These are phyloP conservation scores for Sporothrix protearum DNA, from an alignment of 2,329 filamentous ascomycete species.

Conservation along the genomic window DNA sequence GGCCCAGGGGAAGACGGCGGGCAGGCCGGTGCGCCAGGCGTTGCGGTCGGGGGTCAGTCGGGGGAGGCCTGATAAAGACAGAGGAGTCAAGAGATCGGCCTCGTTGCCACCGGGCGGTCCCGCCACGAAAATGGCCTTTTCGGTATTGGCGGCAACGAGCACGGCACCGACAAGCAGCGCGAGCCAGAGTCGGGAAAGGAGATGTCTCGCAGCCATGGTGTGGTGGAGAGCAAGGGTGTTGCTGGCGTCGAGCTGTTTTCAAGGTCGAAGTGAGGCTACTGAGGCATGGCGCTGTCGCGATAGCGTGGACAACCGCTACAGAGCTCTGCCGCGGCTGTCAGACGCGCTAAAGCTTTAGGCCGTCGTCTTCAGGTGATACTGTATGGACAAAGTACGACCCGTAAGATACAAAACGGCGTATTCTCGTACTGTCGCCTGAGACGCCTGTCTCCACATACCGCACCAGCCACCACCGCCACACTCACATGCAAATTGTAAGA, in stretches of 20 bases:
- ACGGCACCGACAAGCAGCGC: conserved; percentile 25
- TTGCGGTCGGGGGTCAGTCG: conserved; percentile 20
- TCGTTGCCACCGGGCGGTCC: conserved; percentile 29
- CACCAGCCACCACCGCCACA: conserved; percentile 25
- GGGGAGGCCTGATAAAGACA: conserved; percentile 4
- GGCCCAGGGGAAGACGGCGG: conserved; percentile 63
- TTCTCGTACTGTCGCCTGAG: neutral
- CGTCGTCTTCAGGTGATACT: neutral
- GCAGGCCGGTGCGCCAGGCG: conserved; percentile 60
- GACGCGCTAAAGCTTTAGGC: neutral
- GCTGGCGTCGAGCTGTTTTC: neutral
- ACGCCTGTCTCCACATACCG: neutral
- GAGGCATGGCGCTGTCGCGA: neutral
- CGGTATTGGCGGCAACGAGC: conserved; percentile 64
- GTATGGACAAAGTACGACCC: too few species aligned
- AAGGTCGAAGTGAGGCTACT: neutral
- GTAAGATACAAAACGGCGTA: neutral
- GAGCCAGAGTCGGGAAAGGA: conserved; percentile 18
- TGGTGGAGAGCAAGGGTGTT: neutral
- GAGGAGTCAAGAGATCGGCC: neutral
- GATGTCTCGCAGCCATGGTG: neutral
- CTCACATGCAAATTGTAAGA: conserved; percentile 25
- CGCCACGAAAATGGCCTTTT: conserved; percentile 81
- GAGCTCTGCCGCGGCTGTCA: neutral
- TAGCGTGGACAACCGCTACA: neutral